Conservation (phyloP, 306 rosid species). For the Cucurbita argyrosperma region DNA sequence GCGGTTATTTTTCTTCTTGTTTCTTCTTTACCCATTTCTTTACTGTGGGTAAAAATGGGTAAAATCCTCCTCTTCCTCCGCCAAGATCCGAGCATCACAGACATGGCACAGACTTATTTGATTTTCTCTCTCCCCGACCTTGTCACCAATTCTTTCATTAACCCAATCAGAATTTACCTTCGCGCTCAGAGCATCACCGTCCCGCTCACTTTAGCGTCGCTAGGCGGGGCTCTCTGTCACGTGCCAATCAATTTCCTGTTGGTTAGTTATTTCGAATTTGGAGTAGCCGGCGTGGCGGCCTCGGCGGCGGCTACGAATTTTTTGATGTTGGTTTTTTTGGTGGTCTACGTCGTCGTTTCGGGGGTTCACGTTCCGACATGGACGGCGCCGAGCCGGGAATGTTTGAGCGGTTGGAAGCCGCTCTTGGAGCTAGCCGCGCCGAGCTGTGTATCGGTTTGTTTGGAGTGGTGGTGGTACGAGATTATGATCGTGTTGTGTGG, state of each 20-base stretch:
- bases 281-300: constrained; percentile 54
- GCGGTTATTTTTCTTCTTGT: constrained; percentile 41
- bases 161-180: constrained; percentile 87
- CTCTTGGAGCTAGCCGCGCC: constrained; percentile 64
- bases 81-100: constrained; percentile 35
- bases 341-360: constrained; percentile 21
- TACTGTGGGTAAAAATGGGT: constrained; percentile 59
- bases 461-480: constrained; percentile 99
- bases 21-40: constrained; percentile 57
- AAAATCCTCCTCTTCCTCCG: constrained; percentile 27
- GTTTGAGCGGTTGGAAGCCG: constrained; percentile 55
- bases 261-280: constrained; percentile 13
- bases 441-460: constrained; percentile 75
- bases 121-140: constrained; percentile 64
- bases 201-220: constrained; percentile 58
- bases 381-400: constrained; percentile 48
- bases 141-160: constrained; percentile 54
- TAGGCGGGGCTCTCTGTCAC: constrained; percentile 48
- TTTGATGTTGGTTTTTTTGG: constrained; percentile 18
- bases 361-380: constrained; percentile 47
- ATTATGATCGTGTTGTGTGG: constrained; percentile 88
- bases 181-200: constrained; percentile 68
- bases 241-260: constrained; percentile 33
- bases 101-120: constrained; percentile 47
- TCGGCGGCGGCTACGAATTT: constrained; percentile 57